Base-by-base conservation (phyloP, 2,329 filamentous ascomycete species). In the Colletotrichum spaethianum region DNA sequence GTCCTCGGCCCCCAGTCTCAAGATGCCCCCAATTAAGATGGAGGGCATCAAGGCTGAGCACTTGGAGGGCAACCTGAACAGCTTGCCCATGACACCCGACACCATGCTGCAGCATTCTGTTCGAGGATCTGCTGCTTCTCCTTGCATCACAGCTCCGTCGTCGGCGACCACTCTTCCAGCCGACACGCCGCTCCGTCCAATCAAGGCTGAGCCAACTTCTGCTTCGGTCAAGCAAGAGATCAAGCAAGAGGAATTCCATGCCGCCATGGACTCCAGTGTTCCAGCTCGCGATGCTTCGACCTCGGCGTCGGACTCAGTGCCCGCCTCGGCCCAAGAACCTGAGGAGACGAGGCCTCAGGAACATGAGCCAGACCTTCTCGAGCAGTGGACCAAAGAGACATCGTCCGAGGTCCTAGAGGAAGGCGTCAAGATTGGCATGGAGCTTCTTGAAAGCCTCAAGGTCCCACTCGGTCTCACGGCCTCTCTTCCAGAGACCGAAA, bases 361-460 rank as follows among this genome's bases (percentile, higher is more conserved):
- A 6, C n/a, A 62, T 16, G 56, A 55, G 3, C n/a, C 23, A 1
- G 38, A 48, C 16, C 40, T 38, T 2, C 70, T 72, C 46, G 66
- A 70, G 23, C 26, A 70, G 31, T 64, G 66, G 70, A 28, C 55
- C 18, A 59, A 11, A 26, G 61, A 70, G 23, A 52, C 44, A 11
- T 66, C 71, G 9, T 56, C 52, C 3, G 67, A 73, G 20, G 12
- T 48, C 11, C 62, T 73, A 3, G 71, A 73, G n/a, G 26, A 52
- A 9, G 67, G 62, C 11, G 50, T 71, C 14, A 36, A 40, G 16
- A 44, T 48, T 9, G 71, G 71, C 28, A 42, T 71, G 42, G 56
- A 71, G 11, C 42, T 73, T 7, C 59, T 73, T 14, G 53, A 69
- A 16, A 61, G 36, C 16, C 36, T 73, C 53, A 68, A 72, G 48